Percentiles rank a stretch among this genome's conserved stretches.
Conservation (phyloP, 2,329 filamentous ascomycete genomes). For the Pseudogymnoascus sp. region DNA sequence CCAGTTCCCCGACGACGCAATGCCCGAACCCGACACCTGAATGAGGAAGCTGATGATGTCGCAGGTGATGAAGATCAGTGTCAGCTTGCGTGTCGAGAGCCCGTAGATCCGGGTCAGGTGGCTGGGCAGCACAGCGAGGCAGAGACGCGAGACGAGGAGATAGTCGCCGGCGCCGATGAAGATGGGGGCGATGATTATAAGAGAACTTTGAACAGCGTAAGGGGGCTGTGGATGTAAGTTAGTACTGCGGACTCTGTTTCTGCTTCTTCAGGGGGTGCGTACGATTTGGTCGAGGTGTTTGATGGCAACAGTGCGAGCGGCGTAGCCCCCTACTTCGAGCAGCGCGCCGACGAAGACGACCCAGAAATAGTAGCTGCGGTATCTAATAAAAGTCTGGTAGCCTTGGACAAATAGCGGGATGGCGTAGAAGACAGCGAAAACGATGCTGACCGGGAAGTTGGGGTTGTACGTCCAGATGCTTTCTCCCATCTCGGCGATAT, state of each 20-base stretch:
- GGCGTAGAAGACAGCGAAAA: conserved; percentile 35
- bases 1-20: conserved; percentile 38
- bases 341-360: conserved; percentile 35
- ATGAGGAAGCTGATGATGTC: conserved; percentile 39
- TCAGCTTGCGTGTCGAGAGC: conserved; percentile 33
- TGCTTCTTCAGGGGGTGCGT: conserved; percentile 12
- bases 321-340: conserved; percentile 37
- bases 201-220: conserved; percentile 19
- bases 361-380: conserved; percentile 37
- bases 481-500: conserved; percentile 8
- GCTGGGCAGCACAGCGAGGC: conserved; percentile 31
- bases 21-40: conserved; percentile 37
- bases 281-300: conserved; percentile 31
- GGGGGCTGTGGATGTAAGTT: conserved; percentile 12
- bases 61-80: conserved; percentile 37
- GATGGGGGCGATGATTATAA: conserved; percentile 42
- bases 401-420: conserved; percentile 32
- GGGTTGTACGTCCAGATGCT: conserved; percentile 38
- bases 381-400: conserved; percentile 35
- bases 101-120: conserved; percentile 30
- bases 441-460: conserved; percentile 35
- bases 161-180: conserved; percentile 43
- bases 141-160: conserved; percentile 41
- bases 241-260: neutral
- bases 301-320: conserved; percentile 31